A percentile compares a stretch with the other conserved stretches of the same genome.
Conservation (phyloP, 169 alveolate species). For the Eimeria sp. region DNA sequence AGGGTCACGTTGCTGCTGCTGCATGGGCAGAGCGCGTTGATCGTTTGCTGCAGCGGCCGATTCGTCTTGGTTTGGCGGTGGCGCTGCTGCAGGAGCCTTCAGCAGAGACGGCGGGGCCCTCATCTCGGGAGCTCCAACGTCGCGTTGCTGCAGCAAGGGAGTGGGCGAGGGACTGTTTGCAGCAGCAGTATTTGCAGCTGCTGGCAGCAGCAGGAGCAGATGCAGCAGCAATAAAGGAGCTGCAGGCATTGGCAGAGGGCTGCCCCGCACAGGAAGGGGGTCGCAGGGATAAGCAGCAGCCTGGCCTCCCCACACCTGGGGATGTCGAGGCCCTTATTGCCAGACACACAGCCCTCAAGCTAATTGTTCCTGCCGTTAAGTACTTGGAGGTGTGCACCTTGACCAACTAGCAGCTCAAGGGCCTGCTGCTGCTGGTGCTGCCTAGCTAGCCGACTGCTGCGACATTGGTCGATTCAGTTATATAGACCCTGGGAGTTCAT, state of each 20-base stretch:
- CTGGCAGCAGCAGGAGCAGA: constrained; percentile 79
- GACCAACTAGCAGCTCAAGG: too few species aligned
- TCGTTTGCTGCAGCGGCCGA: constrained; percentile 82
- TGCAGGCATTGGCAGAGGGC: constrained; percentile 47
- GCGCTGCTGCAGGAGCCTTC: constrained; percentile 79
- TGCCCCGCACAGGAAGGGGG: background rate
- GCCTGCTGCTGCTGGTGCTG: too few species aligned
- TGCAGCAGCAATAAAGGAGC: constrained; percentile 41
- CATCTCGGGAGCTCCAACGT: constrained; percentile 79
- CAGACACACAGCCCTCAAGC: constrained; percentile 54
- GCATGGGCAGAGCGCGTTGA: constrained; percentile 81
- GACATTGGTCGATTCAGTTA: background rate
- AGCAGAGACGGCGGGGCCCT: constrained; percentile 76
- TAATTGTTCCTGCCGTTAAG: constrained; percentile 55
- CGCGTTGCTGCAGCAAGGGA: constrained; percentile 65
- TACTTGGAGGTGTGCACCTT: constrained; percentile 15
- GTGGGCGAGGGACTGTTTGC: constrained; percentile 74
- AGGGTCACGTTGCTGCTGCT: constrained; percentile 84
- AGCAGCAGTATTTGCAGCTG: constrained; percentile 44
- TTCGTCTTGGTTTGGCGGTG: constrained; percentile 76
- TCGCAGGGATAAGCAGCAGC: background rate
- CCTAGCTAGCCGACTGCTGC: background rate
- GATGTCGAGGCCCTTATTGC: constrained; percentile 64
- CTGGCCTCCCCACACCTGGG: constrained; percentile 33
- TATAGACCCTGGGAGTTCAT: background rate